phyloP scores from a whole-genome alignment of 2,329 filamentous ascomycete genomes.

The Monosporascus sp. region DNA sequence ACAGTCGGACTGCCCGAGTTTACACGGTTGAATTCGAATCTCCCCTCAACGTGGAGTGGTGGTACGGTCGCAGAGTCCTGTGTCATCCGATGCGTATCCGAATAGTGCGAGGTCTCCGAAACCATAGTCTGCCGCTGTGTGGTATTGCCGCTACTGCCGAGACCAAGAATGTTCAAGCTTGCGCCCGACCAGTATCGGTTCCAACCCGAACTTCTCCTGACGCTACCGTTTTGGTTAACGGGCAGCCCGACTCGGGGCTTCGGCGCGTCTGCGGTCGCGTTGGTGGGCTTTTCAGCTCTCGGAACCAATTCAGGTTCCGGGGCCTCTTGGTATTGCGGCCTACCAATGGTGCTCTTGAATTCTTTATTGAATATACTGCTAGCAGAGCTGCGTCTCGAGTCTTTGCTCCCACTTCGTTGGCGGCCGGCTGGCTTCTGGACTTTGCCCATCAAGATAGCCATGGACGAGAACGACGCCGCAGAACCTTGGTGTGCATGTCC shows the following conservation, averaged over 20 bases:
- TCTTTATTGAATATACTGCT: conserved; percentile 57
- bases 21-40: conserved; percentile 60
- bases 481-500: conserved; percentile 51
- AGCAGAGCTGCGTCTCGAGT: conserved; percentile 45
- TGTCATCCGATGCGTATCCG: conserved; percentile 46
- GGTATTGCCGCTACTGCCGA: conserved; percentile 40
- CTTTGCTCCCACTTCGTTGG: conserved; percentile 52
- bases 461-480: conserved; percentile 55
- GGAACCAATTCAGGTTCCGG: conserved; percentile 21
- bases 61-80: conserved; percentile 66
- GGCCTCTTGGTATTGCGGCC: conserved; percentile 50
- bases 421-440: conserved; percentile 40
- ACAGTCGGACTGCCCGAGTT: conserved; percentile 67
- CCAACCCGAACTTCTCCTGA: conserved; percentile 67
- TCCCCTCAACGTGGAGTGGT: conserved; percentile 61
- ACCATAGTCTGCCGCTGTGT: conserved; percentile 44
- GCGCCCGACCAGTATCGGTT: conserved; percentile 74
- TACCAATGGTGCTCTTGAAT: conserved; percentile 59
- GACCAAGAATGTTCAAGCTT: conserved; percentile 61
- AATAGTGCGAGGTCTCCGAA: conserved; percentile 57
- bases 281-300: conserved; percentile 14
- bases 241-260: conserved; percentile 32
- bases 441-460: conserved; percentile 63
- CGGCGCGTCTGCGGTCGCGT: conserved; percentile 15
- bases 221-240: conserved; percentile 33